These are phyloP conservation scores for Haematococcus lacustris DNA, from an alignment of 139 green algal species.

Conservation along the genomic window DNA sequence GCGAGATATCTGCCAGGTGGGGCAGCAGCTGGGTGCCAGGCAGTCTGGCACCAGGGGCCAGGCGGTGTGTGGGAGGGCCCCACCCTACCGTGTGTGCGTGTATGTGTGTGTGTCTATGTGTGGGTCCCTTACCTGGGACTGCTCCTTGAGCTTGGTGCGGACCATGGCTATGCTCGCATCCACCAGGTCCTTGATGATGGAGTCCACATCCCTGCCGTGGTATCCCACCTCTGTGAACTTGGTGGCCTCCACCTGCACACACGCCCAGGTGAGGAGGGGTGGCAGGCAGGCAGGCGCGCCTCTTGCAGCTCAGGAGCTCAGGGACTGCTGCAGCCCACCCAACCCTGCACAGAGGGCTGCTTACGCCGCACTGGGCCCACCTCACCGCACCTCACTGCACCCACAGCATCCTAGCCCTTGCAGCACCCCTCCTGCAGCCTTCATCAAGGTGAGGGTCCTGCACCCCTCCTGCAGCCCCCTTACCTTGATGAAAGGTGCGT, in stretches of 20 bases:
- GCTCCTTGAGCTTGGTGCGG: slow-evolving; percentile 30
- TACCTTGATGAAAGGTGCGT: slow-evolving; percentile 92
- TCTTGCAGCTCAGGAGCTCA: no score
- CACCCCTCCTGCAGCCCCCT: no score
- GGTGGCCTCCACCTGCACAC: slow-evolving; percentile 84
- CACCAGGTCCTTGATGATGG: slow-evolving; percentile 79
- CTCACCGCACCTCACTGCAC: background rate
- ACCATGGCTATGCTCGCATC: slow-evolving; percentile 79
- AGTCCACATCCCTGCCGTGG: slow-evolving; percentile 92
- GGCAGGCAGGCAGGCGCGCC: no score
- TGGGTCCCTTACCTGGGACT: slow-evolving; percentile 14
- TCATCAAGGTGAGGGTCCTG: background rate
- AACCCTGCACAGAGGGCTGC: background rate
- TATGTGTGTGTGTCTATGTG: no score
- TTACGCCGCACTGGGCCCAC: background rate
- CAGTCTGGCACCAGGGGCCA: no score
- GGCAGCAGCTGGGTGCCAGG: no score
- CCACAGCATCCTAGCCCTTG: background rate
- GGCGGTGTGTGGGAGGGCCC: no score
- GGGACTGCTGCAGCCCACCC: background rate
- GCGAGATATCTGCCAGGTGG: no score
- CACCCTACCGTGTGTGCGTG: no score
- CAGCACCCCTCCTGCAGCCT: no score
- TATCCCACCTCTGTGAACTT: slow-evolving; percentile 99
- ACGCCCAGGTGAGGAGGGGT: no score